Percentiles rank a stretch among this genome's conserved stretches.
Conservation (phyloP, 208 protist genomes). For the Angomonas desouzai region DNA sequence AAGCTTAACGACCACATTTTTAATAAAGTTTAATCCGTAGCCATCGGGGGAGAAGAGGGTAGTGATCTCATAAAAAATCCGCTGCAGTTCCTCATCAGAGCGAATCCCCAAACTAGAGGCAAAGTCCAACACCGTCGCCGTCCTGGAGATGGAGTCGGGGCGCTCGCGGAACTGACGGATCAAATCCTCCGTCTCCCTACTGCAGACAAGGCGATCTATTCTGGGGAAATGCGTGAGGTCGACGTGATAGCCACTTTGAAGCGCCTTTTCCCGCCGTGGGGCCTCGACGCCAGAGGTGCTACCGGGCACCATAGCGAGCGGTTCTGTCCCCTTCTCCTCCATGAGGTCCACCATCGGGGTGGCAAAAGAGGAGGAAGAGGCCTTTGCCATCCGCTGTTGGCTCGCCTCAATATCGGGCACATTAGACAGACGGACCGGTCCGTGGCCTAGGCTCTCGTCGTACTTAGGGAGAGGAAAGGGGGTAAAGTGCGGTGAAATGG, state of each 20-base stretch:
- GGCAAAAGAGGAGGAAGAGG: background rate
- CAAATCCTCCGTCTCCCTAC: slow-evolving; percentile 62
- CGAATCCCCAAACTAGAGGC: slow-evolving; percentile 50
- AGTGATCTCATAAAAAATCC: slow-evolving; percentile 64
- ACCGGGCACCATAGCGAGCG: background rate
- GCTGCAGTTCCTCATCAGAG: slow-evolving; percentile 59
- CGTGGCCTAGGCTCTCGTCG: slow-evolving; percentile 72
- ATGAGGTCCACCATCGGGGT: background rate
- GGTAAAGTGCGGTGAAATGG: slow-evolving; percentile 51
- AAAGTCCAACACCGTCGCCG: slow-evolving; percentile 72
- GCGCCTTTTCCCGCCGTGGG: too few species aligned
- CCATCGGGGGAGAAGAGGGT: slow-evolving; percentile 66
- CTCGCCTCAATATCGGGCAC: slow-evolving; percentile 74
- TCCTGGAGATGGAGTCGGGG: slow-evolving; percentile 52
- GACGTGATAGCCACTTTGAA: slow-evolving; percentile 42
- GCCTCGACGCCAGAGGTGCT: too few species aligned
- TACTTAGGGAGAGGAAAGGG: slow-evolving; percentile 85
- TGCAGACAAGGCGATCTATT: slow-evolving; percentile 72
- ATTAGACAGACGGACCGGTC: slow-evolving; percentile 67
- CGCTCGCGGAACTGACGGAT: slow-evolving; percentile 62
- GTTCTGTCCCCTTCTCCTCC: slow-evolving; percentile 6
- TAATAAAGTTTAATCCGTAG: slow-evolving; percentile 70
- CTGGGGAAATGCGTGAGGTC: slow-evolving; percentile 45
- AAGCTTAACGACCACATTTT: slow-evolving; percentile 48
- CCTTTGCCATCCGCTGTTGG: slow-evolving; percentile 22